Evolutionary conservation across 2,329 filamentous ascomycete species (phyloP), one percentile per base, ranked within the genome.

Genomic region (Colletotrichum australisinense): DNA sequence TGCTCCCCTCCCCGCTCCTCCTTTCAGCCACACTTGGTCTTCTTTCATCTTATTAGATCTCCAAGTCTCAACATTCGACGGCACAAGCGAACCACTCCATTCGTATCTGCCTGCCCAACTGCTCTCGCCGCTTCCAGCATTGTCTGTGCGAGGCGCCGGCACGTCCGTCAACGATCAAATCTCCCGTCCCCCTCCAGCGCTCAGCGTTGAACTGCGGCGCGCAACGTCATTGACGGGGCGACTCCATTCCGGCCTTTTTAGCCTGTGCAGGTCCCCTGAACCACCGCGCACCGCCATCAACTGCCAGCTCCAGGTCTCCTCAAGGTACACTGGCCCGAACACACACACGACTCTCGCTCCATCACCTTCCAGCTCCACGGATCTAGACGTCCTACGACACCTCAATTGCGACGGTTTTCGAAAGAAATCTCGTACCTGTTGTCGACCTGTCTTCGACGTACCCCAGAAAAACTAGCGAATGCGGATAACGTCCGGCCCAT

Each of bases 151-250:
- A 70, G 49, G 28, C 67, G 55, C 32, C 42, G 35, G 65, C 59
- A 69, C 60, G 32, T 26, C 66, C 32, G 22, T 70, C 67, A 56
- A 70, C 60, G 67, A 73, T 66, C 71, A 53, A 70, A 65, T 69
- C 35, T 60, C 55, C 55, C 60, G 52, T 19, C 52, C 52, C 63
- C 63, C 32, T 46, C 63, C 28, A 22, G 16, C 26, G 63, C 55
- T 24, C 58, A 69, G 35, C 46, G 22, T 58, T 19, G 42, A 30
- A 57, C 55, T 71, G 63, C 65, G 26, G 59, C 66, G 42, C 42
- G 19, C 60, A 73, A 73, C 70, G 70, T 73, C 70, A 73, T 73
- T 70, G 32, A 73, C 70, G 70, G 70, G 67, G 70, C 67, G 67
- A 73, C 67, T 73, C 56, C 70, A 73, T 73, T 70, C 70, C 70